These are phyloP conservation scores for Picochlorum sp. DNA, from an alignment of 139 green algal species.

Conservation along the genomic window DNA sequence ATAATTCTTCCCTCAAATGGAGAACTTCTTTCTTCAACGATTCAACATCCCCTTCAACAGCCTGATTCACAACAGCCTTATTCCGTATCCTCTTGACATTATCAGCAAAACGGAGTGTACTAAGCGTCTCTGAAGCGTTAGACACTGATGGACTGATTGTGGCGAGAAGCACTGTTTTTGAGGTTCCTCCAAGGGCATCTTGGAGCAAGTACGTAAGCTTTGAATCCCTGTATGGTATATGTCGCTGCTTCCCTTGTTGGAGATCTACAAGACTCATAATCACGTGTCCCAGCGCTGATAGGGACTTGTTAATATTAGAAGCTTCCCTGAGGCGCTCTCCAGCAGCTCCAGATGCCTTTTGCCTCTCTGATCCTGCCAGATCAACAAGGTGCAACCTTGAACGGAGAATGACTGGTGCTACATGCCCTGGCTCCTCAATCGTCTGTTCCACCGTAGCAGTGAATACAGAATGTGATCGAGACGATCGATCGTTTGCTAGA, in stretches of 20 bases:
- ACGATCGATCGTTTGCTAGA: constrained; percentile 78
- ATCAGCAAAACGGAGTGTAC: constrained; percentile 81
- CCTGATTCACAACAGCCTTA: constrained; percentile 64
- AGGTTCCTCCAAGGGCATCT: constrained; percentile 88
- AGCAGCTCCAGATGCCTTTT: constrained; percentile 53
- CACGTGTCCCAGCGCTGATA: constrained; percentile 74
- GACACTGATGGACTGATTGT: constrained; percentile 62
- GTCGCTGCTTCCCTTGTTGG: constrained; percentile 42
- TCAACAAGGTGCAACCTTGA: constrained; percentile 89
- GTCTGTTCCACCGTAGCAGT: constrained; percentile 54
- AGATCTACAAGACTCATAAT: constrained; percentile 77
- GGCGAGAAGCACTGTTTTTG: constrained; percentile 90
- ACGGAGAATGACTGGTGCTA: constrained; percentile 39
- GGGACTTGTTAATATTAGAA: constrained; percentile 89
- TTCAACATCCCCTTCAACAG: constrained; percentile 41
- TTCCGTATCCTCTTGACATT: constrained; percentile 89
- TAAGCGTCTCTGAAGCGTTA: constrained; percentile 70
- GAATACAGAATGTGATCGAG: constrained; percentile 86
- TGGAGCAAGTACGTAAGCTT: constrained; percentile 96
- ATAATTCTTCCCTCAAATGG: constrained; percentile 38
- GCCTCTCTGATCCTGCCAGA: constrained; percentile 86
- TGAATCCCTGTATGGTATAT: constrained; percentile 94
- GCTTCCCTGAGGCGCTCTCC: constrained; percentile 89
- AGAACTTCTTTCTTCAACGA: constrained; percentile 53
- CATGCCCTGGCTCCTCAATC: constrained; percentile 27